Base-by-base conservation (phyloP, 352 stramenopile genomes). In the Globisporangium abappressorium region DNA sequence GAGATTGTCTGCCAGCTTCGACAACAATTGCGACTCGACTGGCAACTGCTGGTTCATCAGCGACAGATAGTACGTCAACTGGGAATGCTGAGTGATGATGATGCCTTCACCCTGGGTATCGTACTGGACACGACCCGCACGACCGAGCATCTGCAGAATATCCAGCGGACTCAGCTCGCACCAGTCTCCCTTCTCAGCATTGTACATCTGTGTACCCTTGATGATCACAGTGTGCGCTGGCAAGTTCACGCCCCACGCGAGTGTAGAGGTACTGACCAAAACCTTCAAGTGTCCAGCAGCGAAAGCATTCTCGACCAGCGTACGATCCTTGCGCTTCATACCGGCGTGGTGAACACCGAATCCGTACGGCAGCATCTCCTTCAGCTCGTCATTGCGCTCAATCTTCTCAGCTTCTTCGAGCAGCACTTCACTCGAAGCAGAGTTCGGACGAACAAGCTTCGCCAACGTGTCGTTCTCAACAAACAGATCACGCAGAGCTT, bases 171-270 rank as follows among this genome's bases (percentile, higher is more conserved):
- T 99, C 14, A 99, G 73, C 74, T 99, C 98, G 26, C 96, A 97
- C 98, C 98, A 99, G 24, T 96, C 84, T 20, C 97, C 97, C 68
- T 98, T 97, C 59, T 99, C 96, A 4, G 98, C 98, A 69, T 98
- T 98, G 83, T 99, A 99, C 71, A 99, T 99, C 74, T 99, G 98
- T 33, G 98, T 99, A n/a, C 98, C 98, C 81, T 99, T 99, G 75
- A 99, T 99, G 70, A 99, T 99, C 18, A 99, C 98, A 5, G 98
- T 99, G 80, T 99, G 98, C 0, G 97, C 97, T 6, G 98, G 98
- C 56, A 99, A 78, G 77, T 99, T 99, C 24, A 99, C 98, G 79
- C 98, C 98, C 98, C 98, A 99, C 1, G 98, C 98, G 18, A 99
- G 82, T 38, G 98, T 99, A 38, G 97, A 98, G 7, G 98, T 99